Conservation (phyloP, 2,329 filamentous ascomycete species). For the Albifimbria verrucaria region DNA sequence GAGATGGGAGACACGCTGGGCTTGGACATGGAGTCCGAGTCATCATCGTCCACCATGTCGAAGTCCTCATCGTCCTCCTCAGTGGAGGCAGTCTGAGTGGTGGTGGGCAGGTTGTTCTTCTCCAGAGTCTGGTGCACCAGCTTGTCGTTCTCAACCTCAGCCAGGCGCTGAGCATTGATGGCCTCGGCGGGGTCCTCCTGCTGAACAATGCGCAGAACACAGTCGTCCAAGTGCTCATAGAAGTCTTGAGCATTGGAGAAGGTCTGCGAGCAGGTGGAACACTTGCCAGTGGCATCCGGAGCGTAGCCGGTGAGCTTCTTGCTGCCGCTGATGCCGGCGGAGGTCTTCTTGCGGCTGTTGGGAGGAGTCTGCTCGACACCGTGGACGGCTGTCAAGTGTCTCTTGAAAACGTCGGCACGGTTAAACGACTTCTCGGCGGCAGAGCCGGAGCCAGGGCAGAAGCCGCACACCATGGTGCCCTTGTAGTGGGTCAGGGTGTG, state of each 20-base stretch:
- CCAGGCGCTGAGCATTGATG: conserved; percentile 64
- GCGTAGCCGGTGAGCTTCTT: conserved; percentile 71
- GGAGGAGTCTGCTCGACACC: conserved; percentile 90
- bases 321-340: conserved; percentile 34
- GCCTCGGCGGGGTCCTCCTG: conserved; percentile 68
- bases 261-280: conserved; percentile 87
- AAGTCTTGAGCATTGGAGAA: conserved; percentile 96
- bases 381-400: conserved; percentile 86
- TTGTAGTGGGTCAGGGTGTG: conserved; percentile 96
- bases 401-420: conserved; percentile 92
- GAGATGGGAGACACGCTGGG: conserved; percentile 35
- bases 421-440: conserved; percentile 94
- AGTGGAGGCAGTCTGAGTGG: conserved; percentile 32
- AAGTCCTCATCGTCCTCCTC: conserved; percentile 53
- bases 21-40: conserved; percentile 44
- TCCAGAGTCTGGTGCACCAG: conserved; percentile 60
- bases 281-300: conserved; percentile 83
- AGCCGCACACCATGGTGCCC: conserved; percentile 94
- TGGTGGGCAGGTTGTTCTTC: conserved; percentile 57
- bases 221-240: conserved; percentile 91
- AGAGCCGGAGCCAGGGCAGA: conserved; percentile 86
- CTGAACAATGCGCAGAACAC: conserved; percentile 68
- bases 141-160: conserved; percentile 62
- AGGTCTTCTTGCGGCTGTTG: conserved; percentile 77
- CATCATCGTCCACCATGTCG: conserved; percentile 52